Base-by-base conservation (phyloP, 768 basidiomycete species). In the Astraeus odoratus region DNA sequence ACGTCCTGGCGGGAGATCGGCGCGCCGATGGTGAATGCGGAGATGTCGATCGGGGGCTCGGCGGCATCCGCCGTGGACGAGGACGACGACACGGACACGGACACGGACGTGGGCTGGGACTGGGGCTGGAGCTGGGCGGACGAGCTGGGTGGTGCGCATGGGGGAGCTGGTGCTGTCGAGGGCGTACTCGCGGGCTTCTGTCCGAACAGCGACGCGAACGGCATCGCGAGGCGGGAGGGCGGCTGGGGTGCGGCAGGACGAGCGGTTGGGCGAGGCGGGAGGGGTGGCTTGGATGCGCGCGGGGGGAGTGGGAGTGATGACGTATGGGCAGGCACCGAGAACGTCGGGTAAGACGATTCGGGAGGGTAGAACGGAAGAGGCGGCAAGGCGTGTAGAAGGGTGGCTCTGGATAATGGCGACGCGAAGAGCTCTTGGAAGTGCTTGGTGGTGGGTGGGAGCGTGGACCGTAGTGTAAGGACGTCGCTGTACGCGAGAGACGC, bases 171-270 rank as follows among this genome's bases (percentile, higher is more conserved):
- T 19, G 55, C 57, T 46, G 55, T 56, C 46, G 56, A 67, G 16
- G 60, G 50, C 19, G 57, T 27, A 13, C 56, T 64, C 31, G 61
- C 51, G 4, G 69, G 47, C 39, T 64, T 54, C 29, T 66, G 58
- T 5, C 80, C 85, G 53, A 89, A 90, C n/a, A 93, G 72, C 1
- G 83, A 83, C 0, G 86, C 83, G 53, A 93, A 92, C 0, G 88
- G 82, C 54, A 84, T 85, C 22, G 75, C 62, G 9, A 89, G 71
- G 1, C 86, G 72, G 0, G 78, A 71, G 0, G 63, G 45, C 2
- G 61, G 48, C 20, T 53, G 40, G 0, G 69, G 39, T 18, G 57
- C 3, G 16, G 50, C 35, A 12, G 53, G 20, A 1, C 55, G 51
- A 2, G 39, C n/a, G 13, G 53, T 46, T n/a, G 59, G 57, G 8